Conservation (phyloP, 495 filamentous ascomycete genomes). For the Ramalina intermedia region DNA sequence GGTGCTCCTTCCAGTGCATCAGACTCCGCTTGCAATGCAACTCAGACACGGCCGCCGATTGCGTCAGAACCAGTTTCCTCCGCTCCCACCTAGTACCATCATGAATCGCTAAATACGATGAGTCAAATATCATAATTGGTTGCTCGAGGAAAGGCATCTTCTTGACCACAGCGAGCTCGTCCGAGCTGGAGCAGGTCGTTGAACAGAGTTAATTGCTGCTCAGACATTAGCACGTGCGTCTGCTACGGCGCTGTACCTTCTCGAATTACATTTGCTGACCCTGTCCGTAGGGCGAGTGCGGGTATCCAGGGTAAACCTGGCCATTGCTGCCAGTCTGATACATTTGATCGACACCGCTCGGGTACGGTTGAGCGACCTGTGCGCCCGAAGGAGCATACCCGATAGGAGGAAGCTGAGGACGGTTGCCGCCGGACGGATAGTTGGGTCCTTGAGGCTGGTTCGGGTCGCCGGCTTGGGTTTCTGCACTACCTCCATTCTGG, state of each 20-base stretch:
- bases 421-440: slow-evolving; percentile 41
- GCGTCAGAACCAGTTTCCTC: slow-evolving; percentile 10
- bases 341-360: slow-evolving; percentile 36
- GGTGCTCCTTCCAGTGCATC: no score
- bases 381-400: slow-evolving; percentile 58
- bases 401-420: slow-evolving; percentile 73
- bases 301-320: slow-evolving; percentile 60
- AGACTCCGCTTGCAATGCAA: slow-evolving; percentile 11
- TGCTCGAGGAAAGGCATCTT: slow-evolving; percentile 9
- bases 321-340: slow-evolving; percentile 46
- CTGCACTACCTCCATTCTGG: slow-evolving; percentile 37
- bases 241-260: slow-evolving; percentile 1
- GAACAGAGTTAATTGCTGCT: slow-evolving; percentile 5
- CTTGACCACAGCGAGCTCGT: slow-evolving; percentile 10
- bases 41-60: slow-evolving; percentile 13
- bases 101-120: slow-evolving; percentile 10
- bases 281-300: slow-evolving; percentile 62
- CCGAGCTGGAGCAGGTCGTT: slow-evolving; percentile 6
- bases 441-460: slow-evolving; percentile 41
- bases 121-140: slow-evolving; percentile 13
- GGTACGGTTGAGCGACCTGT: slow-evolving; percentile 52
- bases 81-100: slow-evolving; percentile 15
- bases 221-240: neutral
- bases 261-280: slow-evolving; percentile 54
- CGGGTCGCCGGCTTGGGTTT: slow-evolving; percentile 43